Evolutionary conservation across 1,284 basidiomycete genomes (phyloP), one percentile per base, ranked within the genome.

Genomic region (Puccinia polysora): DNA sequence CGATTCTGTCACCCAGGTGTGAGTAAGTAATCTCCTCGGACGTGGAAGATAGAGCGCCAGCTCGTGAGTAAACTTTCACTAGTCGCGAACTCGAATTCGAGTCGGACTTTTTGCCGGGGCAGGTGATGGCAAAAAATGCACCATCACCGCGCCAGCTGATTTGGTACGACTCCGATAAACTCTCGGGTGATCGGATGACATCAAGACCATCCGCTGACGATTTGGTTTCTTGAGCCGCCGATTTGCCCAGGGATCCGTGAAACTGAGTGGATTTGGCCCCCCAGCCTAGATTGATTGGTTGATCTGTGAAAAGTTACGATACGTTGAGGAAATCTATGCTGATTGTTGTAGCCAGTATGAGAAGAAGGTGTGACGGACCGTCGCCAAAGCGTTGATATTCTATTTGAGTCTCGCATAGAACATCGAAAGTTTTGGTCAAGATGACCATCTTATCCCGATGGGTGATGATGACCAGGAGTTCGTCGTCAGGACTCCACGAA

Each of bases 221-320:
- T 34, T 36, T 23, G 75, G 2, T 78, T 76, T 14, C 77, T 28
- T 80, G 77, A 0, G 91, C 90, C 3, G 90, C 90, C 8, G 86
- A 83, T 80, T 97, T 98, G 34, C 96, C 96, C 3, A 93, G 83
- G 0, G 92, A 94, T 14, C 96, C 96, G 77, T 97, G 94, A 79
- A 99, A 99, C 79, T 99, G 96, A 0, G 96, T 98, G 77, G 89
- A 85, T 78, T 95, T 96, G 3, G 90, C 91, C 34, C 96, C 96
- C 96, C 96, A 99, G 8, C 96, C 69, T 7, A 72, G 25, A 36
- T 40, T 47, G 23, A 72, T 60, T 4, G 60, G 69, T 36, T 72
- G 32, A 56, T 72, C 69, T 72, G 28, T 52, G 14, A 30, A 58
- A 23, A 34, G 40, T 5, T 15, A 38, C 14, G 1, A 36, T 36